phyloP scores from a whole-genome alignment of 768 basidiomycete species.

The Holtermanniella nyarrowii region DNA sequence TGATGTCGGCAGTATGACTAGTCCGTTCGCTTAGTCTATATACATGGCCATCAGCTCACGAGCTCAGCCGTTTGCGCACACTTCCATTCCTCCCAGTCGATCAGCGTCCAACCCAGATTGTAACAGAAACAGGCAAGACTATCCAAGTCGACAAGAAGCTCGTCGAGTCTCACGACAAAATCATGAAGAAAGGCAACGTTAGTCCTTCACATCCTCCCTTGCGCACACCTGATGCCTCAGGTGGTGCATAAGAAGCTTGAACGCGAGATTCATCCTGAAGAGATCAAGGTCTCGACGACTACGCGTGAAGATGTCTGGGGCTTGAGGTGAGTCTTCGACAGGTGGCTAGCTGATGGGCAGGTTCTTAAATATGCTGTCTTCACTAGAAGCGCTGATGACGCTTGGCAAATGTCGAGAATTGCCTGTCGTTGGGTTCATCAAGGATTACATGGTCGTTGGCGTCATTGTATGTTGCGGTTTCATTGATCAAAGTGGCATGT shows the following conservation, averaged over 20 bases:
- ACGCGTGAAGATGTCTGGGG: conserved; percentile 67
- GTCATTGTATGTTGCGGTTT: conserved; percentile 49
- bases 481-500: not conserved
- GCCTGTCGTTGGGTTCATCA: conserved; percentile 67
- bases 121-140: conserved; percentile 29
- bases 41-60: not conserved
- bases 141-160: conserved; percentile 37
- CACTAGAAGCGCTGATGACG: conserved; percentile 49
- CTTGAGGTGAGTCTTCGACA: conserved; percentile 48
- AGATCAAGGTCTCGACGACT: conserved; percentile 47
- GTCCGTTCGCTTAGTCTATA: conserved; percentile 12
- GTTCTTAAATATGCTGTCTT: conserved; percentile 61
- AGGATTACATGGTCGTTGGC: conserved; percentile 57
- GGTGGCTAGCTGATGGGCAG: conserved; percentile 41
- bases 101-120: conserved; percentile 33
- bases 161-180: conserved; percentile 36
- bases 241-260: conserved; percentile 69
- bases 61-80: conserved; percentile 32
- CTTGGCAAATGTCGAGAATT: conserved; percentile 58
- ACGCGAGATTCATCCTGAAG: conserved; percentile 55
- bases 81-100: conserved; percentile 30
- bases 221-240: conserved; percentile 37
- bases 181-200: conserved; percentile 37
- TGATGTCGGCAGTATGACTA: conserved; percentile 32
- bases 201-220: conserved; percentile 6